Evolutionary conservation across 805 yeast genomes (phyloP).

Genomic region (Lachancea waltii): DNA sequence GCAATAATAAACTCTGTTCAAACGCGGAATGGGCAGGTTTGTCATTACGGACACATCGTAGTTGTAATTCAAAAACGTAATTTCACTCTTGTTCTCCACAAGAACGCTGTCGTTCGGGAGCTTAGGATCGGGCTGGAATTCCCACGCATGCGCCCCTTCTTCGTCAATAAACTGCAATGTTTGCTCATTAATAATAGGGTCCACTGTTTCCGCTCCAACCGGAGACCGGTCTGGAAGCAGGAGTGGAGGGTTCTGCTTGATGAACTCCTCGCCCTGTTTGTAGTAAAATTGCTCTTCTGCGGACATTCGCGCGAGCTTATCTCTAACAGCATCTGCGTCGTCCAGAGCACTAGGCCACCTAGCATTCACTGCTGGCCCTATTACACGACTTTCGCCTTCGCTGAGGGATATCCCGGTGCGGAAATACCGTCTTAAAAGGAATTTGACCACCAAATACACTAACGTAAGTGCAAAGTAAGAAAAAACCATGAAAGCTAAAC

Average conservation of each 20-base stretch:
- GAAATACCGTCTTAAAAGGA: constrained; percentile 10
- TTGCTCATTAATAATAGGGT: constrained; percentile 32
- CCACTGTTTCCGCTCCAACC: constrained; percentile 25
- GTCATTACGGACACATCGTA: constrained; percentile 66
- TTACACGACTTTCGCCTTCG: constrained; percentile 1
- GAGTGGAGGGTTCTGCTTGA: constrained; percentile 39
- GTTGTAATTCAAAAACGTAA: constrained; percentile 48
- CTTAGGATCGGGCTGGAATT: constrained; percentile 55
- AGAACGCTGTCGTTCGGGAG: constrained; percentile 49
- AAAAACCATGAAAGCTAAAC: constrained; percentile 19
- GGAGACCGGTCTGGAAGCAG: constrained; percentile 29
- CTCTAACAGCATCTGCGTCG: constrained; percentile 54
- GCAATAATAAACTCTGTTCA: constrained; percentile 81
- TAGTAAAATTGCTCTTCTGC: constrained; percentile 36
- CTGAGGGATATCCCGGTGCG: constrained; percentile 9
- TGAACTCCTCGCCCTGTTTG: constrained; percentile 35
- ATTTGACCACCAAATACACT: constrained; percentile 12
- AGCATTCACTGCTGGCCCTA: constrained; percentile 8
- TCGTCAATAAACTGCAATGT: constrained; percentile 58
- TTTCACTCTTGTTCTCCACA: constrained; percentile 59
- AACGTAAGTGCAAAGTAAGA: constrained; percentile 12
- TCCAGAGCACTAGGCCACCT: constrained; percentile 53
- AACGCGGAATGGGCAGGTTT: constrained; percentile 76
- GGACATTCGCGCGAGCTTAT: constrained; percentile 55
- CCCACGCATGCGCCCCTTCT: constrained; percentile 87